A percentile compares a stretch with the other conserved stretches of the same genome.
phyloP scores from a whole-genome alignment of 2,329 filamentous ascomycete species.

The Epichloe hybrida region DNA sequence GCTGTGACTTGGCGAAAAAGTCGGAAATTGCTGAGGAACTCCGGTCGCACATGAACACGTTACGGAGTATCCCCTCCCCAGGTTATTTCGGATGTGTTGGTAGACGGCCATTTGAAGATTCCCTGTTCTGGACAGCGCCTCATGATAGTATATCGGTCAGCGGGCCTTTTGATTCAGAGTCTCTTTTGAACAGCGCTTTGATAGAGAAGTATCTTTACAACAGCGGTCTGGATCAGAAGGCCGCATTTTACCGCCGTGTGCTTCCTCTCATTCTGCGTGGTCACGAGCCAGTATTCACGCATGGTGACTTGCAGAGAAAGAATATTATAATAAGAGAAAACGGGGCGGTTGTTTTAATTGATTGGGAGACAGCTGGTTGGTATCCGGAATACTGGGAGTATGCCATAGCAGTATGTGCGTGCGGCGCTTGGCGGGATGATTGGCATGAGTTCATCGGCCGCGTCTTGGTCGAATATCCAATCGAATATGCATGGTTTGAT shows the following conservation, averaged over 20 bases:
- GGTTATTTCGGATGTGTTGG: no score
- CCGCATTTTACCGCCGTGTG: conserved; percentile 15
- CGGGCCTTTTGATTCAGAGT: neutral
- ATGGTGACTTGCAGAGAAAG: conserved; percentile 4
- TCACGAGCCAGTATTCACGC: conserved; percentile 1
- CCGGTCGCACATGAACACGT: no score
- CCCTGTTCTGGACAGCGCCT: neutral
- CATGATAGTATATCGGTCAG: neutral
- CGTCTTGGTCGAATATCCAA: neutral
- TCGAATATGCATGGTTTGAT: neutral
- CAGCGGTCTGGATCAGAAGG: neutral
- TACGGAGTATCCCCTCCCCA: no score
- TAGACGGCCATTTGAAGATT: neutral
- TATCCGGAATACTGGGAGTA: neutral
- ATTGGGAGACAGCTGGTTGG: neutral
- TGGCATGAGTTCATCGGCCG: neutral
- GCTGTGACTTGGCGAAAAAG: no score
- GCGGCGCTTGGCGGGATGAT: neutral
- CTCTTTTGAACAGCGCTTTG: neutral
- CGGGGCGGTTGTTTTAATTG: neutral
- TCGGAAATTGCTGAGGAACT: no score
- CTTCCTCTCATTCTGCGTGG: conserved; percentile 13
- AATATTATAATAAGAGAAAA: neutral
- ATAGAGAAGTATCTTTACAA: neutral
- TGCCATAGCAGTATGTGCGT: neutral